Evolutionary conservation across 2,329 filamentous ascomycete species (phyloP).

Genomic region (Microsporum ferrugineum): DNA sequence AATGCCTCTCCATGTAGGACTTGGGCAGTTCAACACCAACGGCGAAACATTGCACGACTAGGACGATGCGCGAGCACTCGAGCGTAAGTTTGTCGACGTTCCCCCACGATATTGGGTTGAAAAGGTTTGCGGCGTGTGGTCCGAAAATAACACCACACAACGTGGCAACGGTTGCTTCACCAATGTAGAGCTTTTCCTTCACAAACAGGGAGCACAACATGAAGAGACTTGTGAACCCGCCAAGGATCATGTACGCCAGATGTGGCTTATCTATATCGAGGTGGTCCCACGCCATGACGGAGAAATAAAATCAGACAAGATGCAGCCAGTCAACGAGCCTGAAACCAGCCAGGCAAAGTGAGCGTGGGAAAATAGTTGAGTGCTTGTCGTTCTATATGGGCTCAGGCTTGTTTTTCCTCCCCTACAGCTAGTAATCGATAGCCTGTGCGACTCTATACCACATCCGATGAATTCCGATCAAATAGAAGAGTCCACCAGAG

Average conservation of each 20-base stretch:
- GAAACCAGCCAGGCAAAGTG: background rate
- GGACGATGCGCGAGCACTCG: slow-evolving; percentile 59
- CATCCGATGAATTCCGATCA: background rate
- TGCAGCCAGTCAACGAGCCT: background rate
- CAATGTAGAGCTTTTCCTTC: slow-evolving; percentile 97
- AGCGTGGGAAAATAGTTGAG: background rate
- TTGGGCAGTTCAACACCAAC: slow-evolving; percentile 60
- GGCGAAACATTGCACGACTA: slow-evolving; percentile 63
- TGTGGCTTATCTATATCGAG: slow-evolving; percentile 75
- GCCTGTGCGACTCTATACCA: background rate
- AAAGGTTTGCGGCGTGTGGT: slow-evolving; percentile 53
- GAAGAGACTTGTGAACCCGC: slow-evolving; percentile 93
- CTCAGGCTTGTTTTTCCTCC: background rate
- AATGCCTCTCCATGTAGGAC: slow-evolving; percentile 92
- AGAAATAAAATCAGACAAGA: background rate
- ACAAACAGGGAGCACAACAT: slow-evolving; percentile 98
- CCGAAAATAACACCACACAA: slow-evolving; percentile 61
- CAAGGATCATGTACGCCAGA: slow-evolving; percentile 95
- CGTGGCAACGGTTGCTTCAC: slow-evolving; percentile 86
- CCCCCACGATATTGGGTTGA: slow-evolving; percentile 51
- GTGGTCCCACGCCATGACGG: slow-evolving; percentile 41
- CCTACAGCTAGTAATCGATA: background rate
- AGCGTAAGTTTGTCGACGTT: slow-evolving; percentile 57
- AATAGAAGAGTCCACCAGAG: background rate
- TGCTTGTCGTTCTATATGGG: background rate